Evolutionary conservation across 1,284 basidiomycete species (phyloP).

Genomic region (Anthracocystis setariae): DNA sequence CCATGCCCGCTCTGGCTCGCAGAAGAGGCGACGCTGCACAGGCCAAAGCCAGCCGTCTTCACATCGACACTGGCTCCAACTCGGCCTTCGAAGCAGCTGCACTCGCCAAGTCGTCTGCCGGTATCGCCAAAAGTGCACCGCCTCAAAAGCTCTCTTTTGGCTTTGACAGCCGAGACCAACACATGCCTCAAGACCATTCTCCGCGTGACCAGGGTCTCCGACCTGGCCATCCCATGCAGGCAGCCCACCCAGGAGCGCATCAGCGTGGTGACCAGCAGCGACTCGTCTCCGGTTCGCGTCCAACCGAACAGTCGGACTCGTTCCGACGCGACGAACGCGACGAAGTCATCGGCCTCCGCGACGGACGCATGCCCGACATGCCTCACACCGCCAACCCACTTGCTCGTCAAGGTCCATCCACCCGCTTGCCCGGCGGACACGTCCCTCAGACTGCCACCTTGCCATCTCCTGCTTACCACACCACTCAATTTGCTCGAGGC

Average conservation of each 20-base stretch:
- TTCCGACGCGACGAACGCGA: slow-evolving; percentile 38
- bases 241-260: slow-evolving; percentile 8
- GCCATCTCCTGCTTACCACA: slow-evolving; percentile 64
- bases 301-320: slow-evolving; percentile 10
- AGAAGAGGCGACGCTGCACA: slow-evolving; percentile 61
- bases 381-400: slow-evolving; percentile 44
- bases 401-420: slow-evolving; percentile 30
- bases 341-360: slow-evolving; percentile 29
- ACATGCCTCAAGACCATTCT: slow-evolving; percentile 33
- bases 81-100: slow-evolving; percentile 19
- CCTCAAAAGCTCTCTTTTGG: slow-evolving; percentile 61
- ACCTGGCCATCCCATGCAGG: slow-evolving; percentile 19
- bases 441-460: slow-evolving; percentile 59
- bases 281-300: slow-evolving; percentile 28
- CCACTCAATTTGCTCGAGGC: slow-evolving; percentile 50
- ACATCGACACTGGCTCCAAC: slow-evolving; percentile 51
- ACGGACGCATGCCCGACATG: slow-evolving; percentile 39
- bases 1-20: slow-evolving; percentile 53
- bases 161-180: slow-evolving; percentile 30
- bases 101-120: slow-evolving; percentile 10
- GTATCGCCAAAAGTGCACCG: slow-evolving; percentile 59
- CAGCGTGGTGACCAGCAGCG: slow-evolving; percentile 36
- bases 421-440: slow-evolving; percentile 37
- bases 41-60: slow-evolving; percentile 59
- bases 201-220: slow-evolving; percentile 17